phyloP scores from a whole-genome alignment of 2,329 filamentous ascomycete species.

The Botryotinia narcissicola region DNA sequence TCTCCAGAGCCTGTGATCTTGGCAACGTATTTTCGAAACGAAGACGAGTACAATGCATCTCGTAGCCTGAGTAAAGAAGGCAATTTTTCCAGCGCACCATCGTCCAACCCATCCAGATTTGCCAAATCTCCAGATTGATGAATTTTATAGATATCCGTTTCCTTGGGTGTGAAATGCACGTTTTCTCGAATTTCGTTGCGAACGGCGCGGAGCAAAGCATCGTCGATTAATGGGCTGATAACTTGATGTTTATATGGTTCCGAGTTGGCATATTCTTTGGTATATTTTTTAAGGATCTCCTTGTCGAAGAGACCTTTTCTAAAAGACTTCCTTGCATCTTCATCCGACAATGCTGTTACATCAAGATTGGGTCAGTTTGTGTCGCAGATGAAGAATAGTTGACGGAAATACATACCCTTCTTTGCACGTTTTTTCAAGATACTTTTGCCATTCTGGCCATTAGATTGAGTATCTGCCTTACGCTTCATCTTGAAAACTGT shows the following conservation, averaged over 20 bases:
- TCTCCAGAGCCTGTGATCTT: slow-evolving; percentile 82
- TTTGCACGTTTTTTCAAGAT: slow-evolving; percentile 52
- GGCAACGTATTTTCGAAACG: slow-evolving; percentile 86
- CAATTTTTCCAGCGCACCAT: slow-evolving; percentile 78
- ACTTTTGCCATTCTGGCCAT: slow-evolving; percentile 43
- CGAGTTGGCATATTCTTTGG: slow-evolving; percentile 60
- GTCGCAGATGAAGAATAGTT: slow-evolving; percentile 20
- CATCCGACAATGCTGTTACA: slow-evolving; percentile 34
- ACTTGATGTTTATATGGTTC: slow-evolving; percentile 88
- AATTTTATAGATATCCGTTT: slow-evolving; percentile 99
- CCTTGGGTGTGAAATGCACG: slow-evolving; percentile 94
- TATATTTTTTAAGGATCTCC: slow-evolving; percentile 57
- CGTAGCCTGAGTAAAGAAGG: slow-evolving; percentile 89
- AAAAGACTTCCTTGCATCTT: slow-evolving; percentile 48
- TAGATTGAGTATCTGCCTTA: slow-evolving; percentile 52
- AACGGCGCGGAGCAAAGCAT: slow-evolving; percentile 78
- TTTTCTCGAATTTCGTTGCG: slow-evolving; percentile 86
- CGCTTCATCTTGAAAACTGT: slow-evolving; percentile 51
- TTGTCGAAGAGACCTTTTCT: slow-evolving; percentile 64
- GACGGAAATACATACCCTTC: slow-evolving; percentile 39
- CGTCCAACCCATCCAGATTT: slow-evolving; percentile 90
- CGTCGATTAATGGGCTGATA: slow-evolving; percentile 76
- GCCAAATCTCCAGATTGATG: slow-evolving; percentile 97
- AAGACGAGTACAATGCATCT: slow-evolving; percentile 87
- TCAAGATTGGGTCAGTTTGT: slow-evolving; percentile 24